Conservation (phyloP, 352 stramenopile genomes). For the Halophytophthora batemanensis region DNA sequence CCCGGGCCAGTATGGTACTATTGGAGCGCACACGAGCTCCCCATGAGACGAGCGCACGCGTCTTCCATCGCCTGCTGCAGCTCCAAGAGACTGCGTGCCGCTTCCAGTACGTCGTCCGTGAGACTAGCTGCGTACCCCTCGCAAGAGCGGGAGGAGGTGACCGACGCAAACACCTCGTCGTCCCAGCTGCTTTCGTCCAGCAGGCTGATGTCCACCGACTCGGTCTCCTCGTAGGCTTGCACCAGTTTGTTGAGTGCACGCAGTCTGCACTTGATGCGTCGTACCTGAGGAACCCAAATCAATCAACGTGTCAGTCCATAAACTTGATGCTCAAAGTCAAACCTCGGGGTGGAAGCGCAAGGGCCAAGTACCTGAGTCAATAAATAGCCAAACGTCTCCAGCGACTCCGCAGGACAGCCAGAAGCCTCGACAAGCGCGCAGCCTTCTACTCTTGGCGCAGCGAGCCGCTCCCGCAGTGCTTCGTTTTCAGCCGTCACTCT, state of each 20-base stretch:
- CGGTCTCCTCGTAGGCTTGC: constrained; percentile 30
- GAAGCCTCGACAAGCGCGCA: not conserved
- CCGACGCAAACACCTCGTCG: constrained; percentile 1
- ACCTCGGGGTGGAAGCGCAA: no score
- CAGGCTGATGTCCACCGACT: constrained; percentile 30
- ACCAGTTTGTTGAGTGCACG: constrained; percentile 29
- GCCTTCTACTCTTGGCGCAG: constrained; percentile 3
- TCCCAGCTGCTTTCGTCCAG: constrained; percentile 18
- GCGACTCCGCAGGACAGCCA: constrained; percentile 9
- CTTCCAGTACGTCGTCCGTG: constrained; percentile 16
- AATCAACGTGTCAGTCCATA: not conserved
- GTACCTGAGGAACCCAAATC: constrained; percentile 16
- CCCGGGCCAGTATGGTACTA: constrained; percentile 3
- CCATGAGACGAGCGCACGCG: constrained; percentile 34
- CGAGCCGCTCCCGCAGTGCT: constrained; percentile 15
- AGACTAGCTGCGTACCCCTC: constrained; percentile 11
- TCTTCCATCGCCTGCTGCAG: constrained; percentile 43
- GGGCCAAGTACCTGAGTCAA: constrained; percentile 19
- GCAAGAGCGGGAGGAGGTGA: constrained; percentile 10
- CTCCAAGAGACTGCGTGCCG: constrained; percentile 17
- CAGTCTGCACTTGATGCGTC: constrained; percentile 23
- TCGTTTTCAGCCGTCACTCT: constrained; percentile 17
- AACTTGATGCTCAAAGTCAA: not conserved
- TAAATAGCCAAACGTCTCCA: constrained; percentile 10
- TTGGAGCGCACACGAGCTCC: constrained; percentile 40